Percentiles rank a stretch among this genome's conserved stretches.
phyloP scores from a whole-genome alignment of 257 asterid species.

The Petunia axillaris region DNA sequence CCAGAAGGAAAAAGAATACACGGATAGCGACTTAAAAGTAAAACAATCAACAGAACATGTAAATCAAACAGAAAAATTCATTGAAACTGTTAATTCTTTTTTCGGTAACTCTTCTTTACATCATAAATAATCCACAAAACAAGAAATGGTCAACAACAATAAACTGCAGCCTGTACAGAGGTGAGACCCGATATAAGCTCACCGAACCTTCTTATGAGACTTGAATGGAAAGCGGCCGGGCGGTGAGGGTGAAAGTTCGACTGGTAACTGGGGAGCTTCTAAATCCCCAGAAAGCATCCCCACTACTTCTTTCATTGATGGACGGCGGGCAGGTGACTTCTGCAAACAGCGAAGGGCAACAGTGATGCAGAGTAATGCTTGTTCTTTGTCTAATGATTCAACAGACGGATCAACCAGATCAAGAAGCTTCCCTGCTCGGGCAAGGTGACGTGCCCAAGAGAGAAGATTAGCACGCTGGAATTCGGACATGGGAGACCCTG shows the following conservation, averaged over 20 bases:
- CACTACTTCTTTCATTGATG: constrained; percentile 91
- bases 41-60: constrained; percentile 11
- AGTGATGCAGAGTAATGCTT: constrained; percentile 74
- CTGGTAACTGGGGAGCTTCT: constrained; percentile 74
- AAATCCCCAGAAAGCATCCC: constrained; percentile 73
- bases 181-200: constrained; percentile 41
- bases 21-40: neutral
- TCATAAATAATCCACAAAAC: constrained; percentile 31
- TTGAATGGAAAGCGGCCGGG: constrained; percentile 61
- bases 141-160: constrained; percentile 35
- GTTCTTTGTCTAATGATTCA: constrained; percentile 57
- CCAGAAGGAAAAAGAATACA: constrained; percentile 10
- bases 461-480: constrained; percentile 88
- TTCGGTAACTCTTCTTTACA: constrained; percentile 41
- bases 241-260: constrained; percentile 85
- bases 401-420: constrained; percentile 77
- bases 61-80: constrained; percentile 23
- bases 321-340: constrained; percentile 76
- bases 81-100: constrained; percentile 29
- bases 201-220: constrained; percentile 69
- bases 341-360: constrained; percentile 93
- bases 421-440: constrained; percentile 91
- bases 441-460: constrained; percentile 92
- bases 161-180: constrained; percentile 26
- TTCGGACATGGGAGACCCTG: constrained; percentile 92